Conservation (phyloP, 2,329 filamentous ascomycete genomes). For the Chaetomium olivaceum region DNA sequence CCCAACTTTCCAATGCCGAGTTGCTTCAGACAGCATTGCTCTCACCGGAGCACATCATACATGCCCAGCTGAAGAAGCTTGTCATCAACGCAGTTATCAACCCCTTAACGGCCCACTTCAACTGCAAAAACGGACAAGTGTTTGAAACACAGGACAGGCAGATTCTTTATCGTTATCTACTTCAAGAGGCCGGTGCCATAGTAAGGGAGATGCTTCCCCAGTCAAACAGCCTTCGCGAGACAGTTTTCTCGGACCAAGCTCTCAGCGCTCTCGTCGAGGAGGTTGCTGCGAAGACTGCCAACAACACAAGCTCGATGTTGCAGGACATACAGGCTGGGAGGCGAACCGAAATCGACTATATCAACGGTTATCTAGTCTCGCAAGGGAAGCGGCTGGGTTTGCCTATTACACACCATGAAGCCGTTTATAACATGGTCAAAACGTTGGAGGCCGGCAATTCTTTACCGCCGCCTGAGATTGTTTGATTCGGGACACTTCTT, state of each 20-base stretch:
- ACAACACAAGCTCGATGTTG: slow-evolving; percentile 41
- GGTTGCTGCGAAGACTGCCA: slow-evolving; percentile 33
- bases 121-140: slow-evolving; percentile 23
- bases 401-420: not conserved
- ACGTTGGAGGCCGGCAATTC: not conserved
- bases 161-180: not conserved
- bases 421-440: not conserved
- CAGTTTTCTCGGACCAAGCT: slow-evolving; percentile 5
- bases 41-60: slow-evolving; percentile 3
- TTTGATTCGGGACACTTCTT: not conserved
- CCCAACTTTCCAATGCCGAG: not conserved
- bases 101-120: slow-evolving; percentile 61
- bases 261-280: not conserved
- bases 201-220: slow-evolving; percentile 12
- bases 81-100: slow-evolving; percentile 67
- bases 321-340: slow-evolving; percentile 35
- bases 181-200: slow-evolving; percentile 21
- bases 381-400: slow-evolving; percentile 11
- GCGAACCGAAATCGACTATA: slow-evolving; percentile 28
- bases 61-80: slow-evolving; percentile 55
- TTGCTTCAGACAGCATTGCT: slow-evolving; percentile 8
- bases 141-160: not conserved
- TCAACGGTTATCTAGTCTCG: slow-evolving; percentile 25
- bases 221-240: not conserved
- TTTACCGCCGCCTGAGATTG: not conserved